Evolutionary conservation across 257 asterid species (phyloP), one percentile per base, ranked within the genome.

Genomic region (Misopates orontium): DNA sequence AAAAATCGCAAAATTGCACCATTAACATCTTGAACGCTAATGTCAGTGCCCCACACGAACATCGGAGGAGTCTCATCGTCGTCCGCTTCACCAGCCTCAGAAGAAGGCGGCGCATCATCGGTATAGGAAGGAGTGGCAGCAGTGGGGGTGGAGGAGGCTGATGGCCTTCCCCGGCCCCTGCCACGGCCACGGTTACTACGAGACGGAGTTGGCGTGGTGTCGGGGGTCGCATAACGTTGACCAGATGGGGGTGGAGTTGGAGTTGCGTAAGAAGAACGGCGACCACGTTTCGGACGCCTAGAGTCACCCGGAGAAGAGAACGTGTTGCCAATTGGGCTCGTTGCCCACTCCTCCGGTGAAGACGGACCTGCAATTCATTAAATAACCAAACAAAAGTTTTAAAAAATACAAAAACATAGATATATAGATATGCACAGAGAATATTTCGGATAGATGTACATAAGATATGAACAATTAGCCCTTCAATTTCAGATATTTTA

Each of bases 31-130:
- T 78, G 91, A 17, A 90, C 98, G 10, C 96, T 88, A 13, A 94
- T 91, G 66, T 85, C 91, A 4, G 99, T 94, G 23, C 99, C 99
- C 99, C 99, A 94, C 8, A 94, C 97, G 47, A 82, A 91, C 90
- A 87, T 80, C 3, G 88, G 96, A 1, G 96, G 98, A 24, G 95
- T 71, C 42, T 82, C 94, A 25, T 79, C 87, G 4, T 83, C 97
- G 9, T 80, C 86, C 10, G 71, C 88, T 1, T 83, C 96, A 11
- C 93, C 97, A 12, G 83, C 95, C 32, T 84, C 95, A 0, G 99
- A 94, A 5, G 99, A 85, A 0, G 80, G 87, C 1, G 87, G 91
- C 1, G 68, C 77, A 25, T 87, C 95, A 32, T 83, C 88, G 0
- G 93, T 64, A 45, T 83, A 85, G 20, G 97, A 71, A 42, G 98